Conservation (phyloP, 2,329 filamentous ascomycete genomes). For the Golovinomyces cichoracearum region DNA sequence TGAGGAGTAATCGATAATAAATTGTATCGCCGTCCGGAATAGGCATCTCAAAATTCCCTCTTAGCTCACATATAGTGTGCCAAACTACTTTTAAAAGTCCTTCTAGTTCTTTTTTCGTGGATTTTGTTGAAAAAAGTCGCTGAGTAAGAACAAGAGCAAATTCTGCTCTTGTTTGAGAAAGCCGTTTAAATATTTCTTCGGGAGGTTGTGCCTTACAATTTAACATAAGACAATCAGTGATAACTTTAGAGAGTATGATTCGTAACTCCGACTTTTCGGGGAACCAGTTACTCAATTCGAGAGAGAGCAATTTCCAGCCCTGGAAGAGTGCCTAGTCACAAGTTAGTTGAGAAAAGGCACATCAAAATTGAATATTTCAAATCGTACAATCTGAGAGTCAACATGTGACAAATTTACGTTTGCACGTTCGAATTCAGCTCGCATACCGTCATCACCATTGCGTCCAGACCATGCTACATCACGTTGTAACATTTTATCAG, state of each 20-base stretch:
- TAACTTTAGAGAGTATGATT: constrained; percentile 29
- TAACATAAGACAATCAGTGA: constrained; percentile 49
- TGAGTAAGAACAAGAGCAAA: constrained; percentile 64
- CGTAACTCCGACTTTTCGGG: constrained; percentile 8
- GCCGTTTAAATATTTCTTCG: constrained; percentile 54
- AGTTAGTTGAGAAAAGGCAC: too few relatives aligned
- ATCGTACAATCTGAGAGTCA: constrained; percentile 60
- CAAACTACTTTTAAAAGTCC: constrained; percentile 30
- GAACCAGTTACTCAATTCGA: constrained; percentile 46
- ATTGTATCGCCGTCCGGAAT: constrained; percentile 29
- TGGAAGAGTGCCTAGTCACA: constrained; percentile 49
- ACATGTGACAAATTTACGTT: constrained; percentile 81
- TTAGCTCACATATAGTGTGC: constrained; percentile 29
- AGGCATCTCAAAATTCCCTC: constrained; percentile 31
- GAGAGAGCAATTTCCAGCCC: constrained; percentile 67
- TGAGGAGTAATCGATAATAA: constrained; percentile 65
- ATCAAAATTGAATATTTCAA: not conserved
- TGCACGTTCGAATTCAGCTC: constrained; percentile 56
- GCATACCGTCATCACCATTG: constrained; percentile 45
- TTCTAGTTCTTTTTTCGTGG: constrained; percentile 24
- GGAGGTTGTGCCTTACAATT: constrained; percentile 50
- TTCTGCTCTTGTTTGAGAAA: constrained; percentile 52
- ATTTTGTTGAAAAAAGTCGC: constrained; percentile 36
- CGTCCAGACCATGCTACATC: constrained; percentile 53
- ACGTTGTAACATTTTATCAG: constrained; percentile 47